Base-by-base conservation (phyloP, 148 eudicot species). In the Pharnaceum exiguum region DNA sequence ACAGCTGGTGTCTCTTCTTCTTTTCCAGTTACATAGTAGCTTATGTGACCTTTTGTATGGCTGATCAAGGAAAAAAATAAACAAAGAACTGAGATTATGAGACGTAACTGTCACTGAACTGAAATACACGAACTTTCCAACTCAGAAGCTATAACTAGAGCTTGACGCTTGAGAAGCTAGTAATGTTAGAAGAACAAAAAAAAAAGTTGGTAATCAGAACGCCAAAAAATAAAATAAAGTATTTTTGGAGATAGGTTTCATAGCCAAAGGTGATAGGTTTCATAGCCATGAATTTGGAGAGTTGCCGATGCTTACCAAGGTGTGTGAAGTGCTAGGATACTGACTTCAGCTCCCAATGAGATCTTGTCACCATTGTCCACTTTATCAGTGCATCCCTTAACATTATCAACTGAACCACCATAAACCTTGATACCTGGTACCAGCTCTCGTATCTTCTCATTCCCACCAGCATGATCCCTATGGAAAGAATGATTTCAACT, bases 391-490 rank as follows among this genome's bases (percentile, higher is more conserved):
- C 98, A 82, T 2, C 88, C 98, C 68, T 74, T 65, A 29, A 88
- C 98, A 65, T 85, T 82, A 66, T 91, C 98, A 62, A 88, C 19
- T 60, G 95, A 88, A 46, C 96, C 96, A 38, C 98, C 98, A 67
- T 73, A 88, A 57, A 91, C 82, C 60, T 65, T 85, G 22, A 91
- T 88, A 23, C 77, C 86, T 29, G 98, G 88, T 36, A 88, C 66
- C 71, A 91, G 52, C 52, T 77, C 63, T 62, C 67, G 81, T 26
- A 87, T 79, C 76, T 85, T 76, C 9, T 88, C 86, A 74, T 88
- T 91, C 47, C 98, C 98, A 55, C 95, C 90, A 37, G 98, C 88
- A 76, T 91, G 98, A 74, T 91, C 98, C 98, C 98, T 91, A 46
- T 24, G 48, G 70, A 23, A 45, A 25, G 19, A 17, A 25, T 19